Base-by-base conservation (phyloP, 2,329 filamentous ascomycete genomes). In the Verticillium zaregamsianum region DNA sequence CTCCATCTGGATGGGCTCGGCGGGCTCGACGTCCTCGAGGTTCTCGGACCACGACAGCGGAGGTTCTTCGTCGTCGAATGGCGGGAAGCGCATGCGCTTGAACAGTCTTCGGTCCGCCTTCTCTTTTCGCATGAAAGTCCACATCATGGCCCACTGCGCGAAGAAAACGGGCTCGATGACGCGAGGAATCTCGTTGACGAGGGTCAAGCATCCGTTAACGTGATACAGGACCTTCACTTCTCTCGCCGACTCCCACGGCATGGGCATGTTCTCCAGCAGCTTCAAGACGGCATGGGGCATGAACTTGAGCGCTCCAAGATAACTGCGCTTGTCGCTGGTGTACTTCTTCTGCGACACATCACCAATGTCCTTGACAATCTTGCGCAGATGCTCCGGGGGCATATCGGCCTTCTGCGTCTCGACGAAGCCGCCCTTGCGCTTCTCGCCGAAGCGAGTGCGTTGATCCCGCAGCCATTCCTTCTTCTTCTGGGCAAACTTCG, bases 291-390 rank as follows among this genome's bases (percentile, higher is more conserved):
- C 95, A 74, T 99, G 95, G 1, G 95, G 95, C 95, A 99, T 99
- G 79, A 97, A 99, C 79, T 99, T 99, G 66, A 99, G 79, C 37
- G 96, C 95, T 65, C 96, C 96, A 57, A 99, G 84, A 76, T 99
- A 99, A 77, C 93, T 97, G 68, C 95, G 87, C 84, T 99, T 99
- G 80, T 99, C 95, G 72, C 90, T 97, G 68, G 92, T 97, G 81
- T 97, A 99, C 77, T 97, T 98, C 82, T 97, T 98, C 77, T 99
- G 96, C 60, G 94, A 98, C 58, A 99, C 94, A 82, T 99, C 95
- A 69, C 96, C 96, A 73, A 99, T 99, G 76, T 99, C 95, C 76
- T 91, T 93, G 63, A 99, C 94, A 66, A 98, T 97, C 81, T 99
- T 99, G 68, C 96, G 92, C 74, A 99, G 74, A 85, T 99, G 95